Percentiles rank a stretch among this genome's conserved stretches.
Evolutionary conservation across 1,139 yeast species (phyloP).

Genomic region (Petasospora rhodanensis): DNA sequence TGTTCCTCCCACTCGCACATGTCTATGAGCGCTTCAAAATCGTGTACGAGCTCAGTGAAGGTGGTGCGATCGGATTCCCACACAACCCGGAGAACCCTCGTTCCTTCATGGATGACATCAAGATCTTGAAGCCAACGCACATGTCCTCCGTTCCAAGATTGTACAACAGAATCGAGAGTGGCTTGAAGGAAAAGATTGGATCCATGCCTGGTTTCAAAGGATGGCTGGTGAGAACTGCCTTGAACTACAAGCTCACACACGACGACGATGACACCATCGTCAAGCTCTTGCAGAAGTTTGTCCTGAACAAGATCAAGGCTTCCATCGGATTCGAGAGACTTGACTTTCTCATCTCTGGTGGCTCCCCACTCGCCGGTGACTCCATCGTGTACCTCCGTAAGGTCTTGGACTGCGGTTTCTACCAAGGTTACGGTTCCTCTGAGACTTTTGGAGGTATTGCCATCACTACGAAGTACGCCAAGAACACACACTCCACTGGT

Average conservation of each 20-base stretch:
- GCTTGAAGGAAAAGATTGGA: constrained; percentile 35
- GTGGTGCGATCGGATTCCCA: constrained; percentile 43
- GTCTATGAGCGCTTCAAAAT: constrained; percentile 48
- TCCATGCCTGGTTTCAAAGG: constrained; percentile 26
- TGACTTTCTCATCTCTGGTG: constrained; percentile 39
- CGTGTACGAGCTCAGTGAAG: constrained; percentile 27
- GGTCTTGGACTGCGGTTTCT: constrained; percentile 41
- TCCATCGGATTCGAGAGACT: constrained; percentile 41
- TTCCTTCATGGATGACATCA: constrained; percentile 43
- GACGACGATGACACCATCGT: constrained; percentile 48
- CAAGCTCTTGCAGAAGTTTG: constrained; percentile 18
- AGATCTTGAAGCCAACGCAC: constrained; percentile 39
- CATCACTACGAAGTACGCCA: constrained; percentile 34
- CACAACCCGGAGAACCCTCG: constrained; percentile 39
- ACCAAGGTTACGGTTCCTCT: constrained; percentile 52
- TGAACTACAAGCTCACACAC: constrained; percentile 27
- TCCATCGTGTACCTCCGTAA: constrained; percentile 44
- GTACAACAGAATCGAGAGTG: constrained; percentile 46
- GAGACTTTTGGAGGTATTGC: constrained; percentile 50
- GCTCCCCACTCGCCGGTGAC: constrained; percentile 48
- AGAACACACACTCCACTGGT: constrained; percentile 55
- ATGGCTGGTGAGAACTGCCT: constrained; percentile 23
- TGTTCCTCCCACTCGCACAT: constrained; percentile 62
- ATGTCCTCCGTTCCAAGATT: constrained; percentile 50
- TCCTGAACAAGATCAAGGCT: constrained; percentile 36